Percentiles rank a stretch among this genome's conserved stretches.
These are phyloP conservation scores for Auricularia heimuer DNA, from an alignment of 768 basidiomycete species.

Conservation along the genomic window DNA sequence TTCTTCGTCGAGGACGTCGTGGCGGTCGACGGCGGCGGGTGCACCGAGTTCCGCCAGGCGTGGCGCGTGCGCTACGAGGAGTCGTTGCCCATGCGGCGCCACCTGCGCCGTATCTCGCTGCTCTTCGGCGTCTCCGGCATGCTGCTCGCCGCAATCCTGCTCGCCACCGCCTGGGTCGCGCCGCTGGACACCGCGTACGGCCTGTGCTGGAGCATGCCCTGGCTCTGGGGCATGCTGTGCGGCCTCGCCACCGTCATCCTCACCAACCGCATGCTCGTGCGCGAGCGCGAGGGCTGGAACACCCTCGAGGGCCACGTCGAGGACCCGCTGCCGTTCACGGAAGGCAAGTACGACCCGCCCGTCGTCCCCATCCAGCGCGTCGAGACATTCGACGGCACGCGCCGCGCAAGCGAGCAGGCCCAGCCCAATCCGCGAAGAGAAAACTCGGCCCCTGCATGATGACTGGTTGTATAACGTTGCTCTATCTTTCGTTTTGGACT, in stretches of 20 bases:
- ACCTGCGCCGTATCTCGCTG: constrained; percentile 16
- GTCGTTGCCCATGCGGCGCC: constrained; percentile 18
- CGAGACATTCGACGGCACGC: background rate
- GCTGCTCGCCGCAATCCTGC: constrained; percentile 13
- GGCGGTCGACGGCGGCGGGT: constrained; percentile 23
- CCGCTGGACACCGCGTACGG: constrained; percentile 19
- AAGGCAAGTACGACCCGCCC: constrained; percentile 1
- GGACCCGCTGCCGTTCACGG: background rate
- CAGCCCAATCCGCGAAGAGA: too few species aligned
- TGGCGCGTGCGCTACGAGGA: constrained; percentile 24
- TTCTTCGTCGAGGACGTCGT: constrained; percentile 23
- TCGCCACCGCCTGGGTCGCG: constrained; percentile 19
- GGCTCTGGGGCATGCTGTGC: constrained; percentile 20
- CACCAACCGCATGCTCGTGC: constrained; percentile 4
- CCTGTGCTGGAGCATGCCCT: constrained; percentile 20
- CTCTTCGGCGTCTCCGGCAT: constrained; percentile 18
- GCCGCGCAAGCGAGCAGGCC: too few species aligned
- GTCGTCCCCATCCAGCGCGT: background rate
- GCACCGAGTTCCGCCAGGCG: constrained; percentile 22
- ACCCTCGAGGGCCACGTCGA: background rate
- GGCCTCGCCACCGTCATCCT: constrained; percentile 11
- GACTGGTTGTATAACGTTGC: too few species aligned
- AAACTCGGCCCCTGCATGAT: too few species aligned
- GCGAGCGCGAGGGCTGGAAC: background rate
- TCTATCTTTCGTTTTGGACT: too few species aligned